Conservation (phyloP, 2,329 filamentous ascomycete genomes). For the Colletotrichum musae region DNA sequence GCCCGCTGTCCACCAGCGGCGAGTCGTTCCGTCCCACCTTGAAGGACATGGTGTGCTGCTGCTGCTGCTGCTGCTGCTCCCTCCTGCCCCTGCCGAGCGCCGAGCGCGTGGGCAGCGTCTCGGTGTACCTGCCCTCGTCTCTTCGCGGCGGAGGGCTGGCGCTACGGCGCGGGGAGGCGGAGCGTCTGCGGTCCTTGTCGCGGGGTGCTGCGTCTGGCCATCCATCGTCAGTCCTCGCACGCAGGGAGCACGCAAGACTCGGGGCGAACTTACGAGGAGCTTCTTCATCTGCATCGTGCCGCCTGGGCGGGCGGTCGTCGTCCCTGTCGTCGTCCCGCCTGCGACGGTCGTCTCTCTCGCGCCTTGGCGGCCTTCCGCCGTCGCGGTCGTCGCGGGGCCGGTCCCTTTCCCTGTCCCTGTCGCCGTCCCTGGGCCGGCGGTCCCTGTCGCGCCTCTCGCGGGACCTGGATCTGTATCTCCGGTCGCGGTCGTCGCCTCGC, state of each 20-base stretch:
- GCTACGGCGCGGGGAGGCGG: constrained; percentile 52
- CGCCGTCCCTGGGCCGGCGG: constrained; percentile 42
- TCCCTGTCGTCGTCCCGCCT: constrained; percentile 45
- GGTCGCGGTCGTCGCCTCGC: constrained; percentile 37
- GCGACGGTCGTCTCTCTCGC: constrained; percentile 48
- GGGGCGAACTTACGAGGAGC: constrained; percentile 23
- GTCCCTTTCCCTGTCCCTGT: constrained; percentile 53
- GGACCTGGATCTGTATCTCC: constrained; percentile 52
- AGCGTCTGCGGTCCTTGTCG: constrained; percentile 51
- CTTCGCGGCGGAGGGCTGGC: constrained; percentile 42
- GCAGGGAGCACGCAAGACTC: fast-evolving
- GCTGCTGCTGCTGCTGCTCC: background rate
- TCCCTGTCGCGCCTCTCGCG: constrained; percentile 50
- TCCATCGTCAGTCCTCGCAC: constrained; percentile 5
- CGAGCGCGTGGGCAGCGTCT: constrained; percentile 52
- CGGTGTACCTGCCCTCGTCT: constrained; percentile 40
- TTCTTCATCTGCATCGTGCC: constrained; percentile 42
- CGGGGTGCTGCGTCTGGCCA: constrained; percentile 32
- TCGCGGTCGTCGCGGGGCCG: constrained; percentile 54
- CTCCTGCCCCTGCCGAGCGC: constrained; percentile 42
- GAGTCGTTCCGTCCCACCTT: constrained; percentile 52
- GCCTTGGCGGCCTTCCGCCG: constrained; percentile 51
- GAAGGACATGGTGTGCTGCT: constrained; percentile 51
- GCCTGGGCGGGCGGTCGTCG: constrained; percentile 44
- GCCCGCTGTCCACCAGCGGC: constrained; percentile 42